Base-by-base conservation (phyloP, 768 basidiomycete genomes). In the Leccinum boreale region DNA sequence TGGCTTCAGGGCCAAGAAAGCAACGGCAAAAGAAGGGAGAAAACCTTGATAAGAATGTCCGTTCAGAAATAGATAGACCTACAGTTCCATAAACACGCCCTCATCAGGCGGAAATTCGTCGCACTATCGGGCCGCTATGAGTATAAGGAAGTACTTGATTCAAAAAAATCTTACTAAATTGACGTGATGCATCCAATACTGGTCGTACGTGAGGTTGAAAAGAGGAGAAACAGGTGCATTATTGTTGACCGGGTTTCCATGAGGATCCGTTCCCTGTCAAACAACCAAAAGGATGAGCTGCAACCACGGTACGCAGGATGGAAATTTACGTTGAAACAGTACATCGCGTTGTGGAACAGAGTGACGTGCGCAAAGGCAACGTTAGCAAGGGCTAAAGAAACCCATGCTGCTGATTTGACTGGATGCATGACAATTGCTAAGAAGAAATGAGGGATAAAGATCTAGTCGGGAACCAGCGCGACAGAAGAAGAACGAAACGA, bases 371-470 rank as follows among this genome's bases (percentile, higher is more conserved):
- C 65, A 35, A 42, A 21, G 5, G 48, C 55, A 11, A 67, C 50
- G 35, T 55, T 33, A 44, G 59, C 62, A 9, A 66, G 39, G 44
- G 55, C 48, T 4, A 66, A 26, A 39, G 57, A 48, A 17, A 24
- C 28, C 65, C 56, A 65, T 49, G 44, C 19, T 23, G 44, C n/a
- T 3, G 21, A 6, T 6, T 7, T 44, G 45, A 33, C 33, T n/a
- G 55, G 5, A 54, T 17, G 53, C 4, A 23, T 4, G 17, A 19
- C 26, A 57, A 67, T 61, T 28, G 31, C 9, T 56, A 1, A 5
- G 24, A 52, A 9, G 17, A 42, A 52, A 49, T 9, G 31, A 58
- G n/a, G 33, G 48, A 45, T 24, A 31, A 21, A 39, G 29, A 23
- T 14, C 17, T 39, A 19, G 50, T 50, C 51, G 49, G 21, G 56